Base-by-base conservation (phyloP, 2,329 filamentous ascomycete species). In the Myriosclerotinia duriaeana region DNA sequence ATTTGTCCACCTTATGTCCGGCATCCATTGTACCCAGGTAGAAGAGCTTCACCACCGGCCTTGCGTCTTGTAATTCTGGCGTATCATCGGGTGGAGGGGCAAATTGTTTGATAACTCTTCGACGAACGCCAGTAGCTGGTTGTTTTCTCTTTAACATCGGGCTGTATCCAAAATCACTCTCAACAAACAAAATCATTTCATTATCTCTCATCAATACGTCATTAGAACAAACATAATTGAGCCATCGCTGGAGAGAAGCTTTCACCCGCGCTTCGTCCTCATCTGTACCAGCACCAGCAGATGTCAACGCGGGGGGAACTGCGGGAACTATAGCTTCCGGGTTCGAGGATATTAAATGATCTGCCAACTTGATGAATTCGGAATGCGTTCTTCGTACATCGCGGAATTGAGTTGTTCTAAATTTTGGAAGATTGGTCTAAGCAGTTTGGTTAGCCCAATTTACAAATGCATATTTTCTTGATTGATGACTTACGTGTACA, bases 21-120 rank as follows among this genome's bases (percentile, higher is more conserved):
- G 92, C 88, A 76, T 98, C 95, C 92, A 99, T 96, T 8, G 92
- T 89, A 26, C 92, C 92, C 30, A 99, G 82, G 76, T 99, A 99
- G 77, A 99, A 98, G 58, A 93, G 85, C 81, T 99, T 99, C 48
- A 98, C 95, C 53, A 92, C 84, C 0, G 95, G 95, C 64, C 95
- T 87, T 26, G 93, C 93, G 73, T 95, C 89, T 70, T 94, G 89
- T 65, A 99, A 83, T 80, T 99, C 95, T 12, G 94, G 93, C 1
- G 95, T 98, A 78, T 99, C 95, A 78, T 99, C 95, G 15, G 95
- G 93, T 0, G 95, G 95, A 42, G 95, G 95, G 48, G 95, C 94
- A 79, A 99, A 99, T 78, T 99, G 95, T 83, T 99, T 99, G 77
- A 99, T 83, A 69, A 98, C 90, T 81, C 97, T 97, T 76, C 95